Base-by-base conservation (phyloP, 1,284 basidiomycete genomes). In the Puccinia horiana region DNA sequence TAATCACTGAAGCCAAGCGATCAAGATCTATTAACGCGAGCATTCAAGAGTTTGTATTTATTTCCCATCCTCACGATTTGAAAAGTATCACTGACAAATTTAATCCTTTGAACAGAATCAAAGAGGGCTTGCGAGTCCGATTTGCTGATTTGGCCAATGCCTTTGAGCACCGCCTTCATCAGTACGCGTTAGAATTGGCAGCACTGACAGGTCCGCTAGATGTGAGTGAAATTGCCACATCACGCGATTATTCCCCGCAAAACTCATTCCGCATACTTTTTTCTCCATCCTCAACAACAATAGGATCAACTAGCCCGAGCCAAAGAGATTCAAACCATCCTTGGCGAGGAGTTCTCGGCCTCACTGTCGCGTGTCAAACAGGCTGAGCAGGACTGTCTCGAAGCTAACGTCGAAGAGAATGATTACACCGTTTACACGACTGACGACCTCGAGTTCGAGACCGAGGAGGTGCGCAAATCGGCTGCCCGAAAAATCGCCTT, bases 351-450 rank as follows among this genome's bases (percentile, higher is more conserved):
- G 0, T 87, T 94, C 44, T 89, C 90, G 11, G 90, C 91, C 26
- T 88, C 89, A 0, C 87, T 94, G 29, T 87, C 87, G 11, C 87
- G 88, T 11, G 91, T 93, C 14, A 89, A 89, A 0, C 88, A 87
- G 4, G 92, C 91, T 0, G 94, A 96, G 85, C 89, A 90, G 12
- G 92, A 93, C 81, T 98, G 96, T 86, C 88, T 88, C 4, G 91
- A 92, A n/a, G 96, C 95, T 26, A 98, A 96, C 84, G 93, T 98
- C 2, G 96, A 98, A 86, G 96, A 98, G 87, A 98, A 98, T 87
- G 96, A 98, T 86, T 94, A 97, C 86, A 98, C 96, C 0, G 91
- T 96, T 20, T 93, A 96, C 85, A 95, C 93, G 0, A 91, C 90
- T 84, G 93, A 95, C 86, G 96, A 98, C 87, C 90, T 98, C 32